Evolutionary conservation across 1,139 yeast genomes (phyloP).

Genomic region (Taiozyma onychis): DNA sequence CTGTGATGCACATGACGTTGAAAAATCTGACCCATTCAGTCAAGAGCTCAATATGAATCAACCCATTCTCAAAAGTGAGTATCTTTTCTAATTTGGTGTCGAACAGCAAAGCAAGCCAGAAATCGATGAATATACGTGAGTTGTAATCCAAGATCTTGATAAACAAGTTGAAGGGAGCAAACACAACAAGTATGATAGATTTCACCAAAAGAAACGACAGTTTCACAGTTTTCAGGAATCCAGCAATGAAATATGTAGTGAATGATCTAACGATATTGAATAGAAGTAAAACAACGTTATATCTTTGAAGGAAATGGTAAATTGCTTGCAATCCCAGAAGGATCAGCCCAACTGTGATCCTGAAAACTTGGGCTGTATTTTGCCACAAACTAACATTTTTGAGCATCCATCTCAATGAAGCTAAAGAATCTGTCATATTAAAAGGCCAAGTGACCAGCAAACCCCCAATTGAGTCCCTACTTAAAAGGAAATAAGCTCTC

Average conservation of each 20-base stretch:
- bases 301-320: background rate
- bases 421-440: background rate
- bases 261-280: background rate
- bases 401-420: background rate
- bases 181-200: slow-evolving; percentile 5
- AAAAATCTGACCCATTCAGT: slow-evolving; percentile 19
- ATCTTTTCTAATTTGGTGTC: slow-evolving; percentile 13
- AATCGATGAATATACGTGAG: slow-evolving; percentile 11
- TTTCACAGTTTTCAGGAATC: background rate
- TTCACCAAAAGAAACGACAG: background rate
- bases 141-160: slow-evolving; percentile 18
- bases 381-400: background rate
- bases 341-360: background rate
- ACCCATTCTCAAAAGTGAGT: slow-evolving; percentile 11
- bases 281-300: background rate
- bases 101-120: slow-evolving; percentile 16
- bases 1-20: slow-evolving; percentile 18
- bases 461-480: background rate
- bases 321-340: background rate
- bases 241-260: background rate
- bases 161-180: slow-evolving; percentile 17
- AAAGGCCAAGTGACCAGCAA: background rate
- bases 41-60: slow-evolving; percentile 11
- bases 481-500: background rate
- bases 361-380: background rate